A percentile compares a stretch with the other conserved stretches of the same genome.
These are phyloP conservation scores for Calonectria multiphialidica DNA, from an alignment of 2,329 filamentous ascomycete species.

Conservation along the genomic window DNA sequence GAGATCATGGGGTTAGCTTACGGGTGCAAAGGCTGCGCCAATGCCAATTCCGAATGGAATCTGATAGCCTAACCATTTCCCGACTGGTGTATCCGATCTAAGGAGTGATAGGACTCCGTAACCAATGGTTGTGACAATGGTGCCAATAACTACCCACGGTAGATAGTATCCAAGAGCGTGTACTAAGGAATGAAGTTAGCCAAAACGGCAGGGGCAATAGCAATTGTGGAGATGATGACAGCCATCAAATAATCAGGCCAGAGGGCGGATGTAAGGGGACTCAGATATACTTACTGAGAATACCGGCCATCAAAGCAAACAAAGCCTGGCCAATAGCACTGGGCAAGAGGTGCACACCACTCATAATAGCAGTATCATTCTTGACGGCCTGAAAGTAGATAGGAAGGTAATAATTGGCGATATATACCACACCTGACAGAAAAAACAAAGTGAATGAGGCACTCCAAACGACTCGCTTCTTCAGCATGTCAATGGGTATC, in stretches of 20 bases:
- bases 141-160: background rate
- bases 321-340: background rate
- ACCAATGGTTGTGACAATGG: background rate
- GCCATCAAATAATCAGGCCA: background rate
- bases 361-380: constrained; percentile 28
- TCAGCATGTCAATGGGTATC: constrained; percentile 39
- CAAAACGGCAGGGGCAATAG: background rate
- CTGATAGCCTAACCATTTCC: constrained; percentile 4
- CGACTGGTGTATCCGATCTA: background rate
- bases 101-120: background rate
- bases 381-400: constrained; percentile 40
- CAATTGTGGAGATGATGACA: no score
- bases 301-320: background rate
- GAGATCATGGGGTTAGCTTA: background rate
- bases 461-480: constrained; percentile 17
- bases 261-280: background rate
- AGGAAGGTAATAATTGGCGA: constrained; percentile 29
- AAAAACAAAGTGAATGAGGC: constrained; percentile 22
- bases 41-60: background rate
- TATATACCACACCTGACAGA: constrained; percentile 5
- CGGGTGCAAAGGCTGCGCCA: background rate
- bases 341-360: constrained; percentile 34
- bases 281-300: background rate
- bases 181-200: background rate
- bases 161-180: background rate